Evolutionary conservation across 2,329 filamentous ascomycete genomes (phyloP), one percentile per base, ranked within the genome.

Genomic region (Fusarium xylarioides): DNA sequence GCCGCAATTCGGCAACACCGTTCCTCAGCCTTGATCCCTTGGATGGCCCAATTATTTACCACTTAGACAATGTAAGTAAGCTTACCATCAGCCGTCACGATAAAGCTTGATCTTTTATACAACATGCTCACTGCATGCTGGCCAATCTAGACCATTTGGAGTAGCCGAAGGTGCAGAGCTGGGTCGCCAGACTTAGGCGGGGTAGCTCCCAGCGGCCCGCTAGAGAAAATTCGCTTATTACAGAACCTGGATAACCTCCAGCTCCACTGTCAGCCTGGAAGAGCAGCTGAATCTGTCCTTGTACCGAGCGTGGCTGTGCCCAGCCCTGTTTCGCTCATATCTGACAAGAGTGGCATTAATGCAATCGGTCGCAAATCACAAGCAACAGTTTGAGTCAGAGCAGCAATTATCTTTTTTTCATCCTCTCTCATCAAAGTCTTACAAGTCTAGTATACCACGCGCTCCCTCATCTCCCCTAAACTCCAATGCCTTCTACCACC

Each of bases 401-500:
- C 30, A 52, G 43, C n/a, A 57, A 30, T 47, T 57, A 5, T 32
- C 18, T 40, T 34, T 23, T 50, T 23, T 53, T 59, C 38, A 64
- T 63, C 59, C 23, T 32, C 43, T 70, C 66, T 63, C 56, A 40
- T 71, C 52, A 42, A 63, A 64, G 53, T 68, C 28, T 68, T 71
- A 65, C 68, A 71, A 57, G 44, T 71, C 63, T 71, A 71, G 50
- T 68, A 54, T 53, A 64, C 40, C 35, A 40, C n/a, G 16, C 26
- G 19, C 26, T 46, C 42, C 53, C 34, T 52, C 28, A n/a, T 14
- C 68, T 23, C 68, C 52, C 56, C 42, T 28, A 64, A 71, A 71
- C 68, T 68, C 69, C 69, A 49, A 68, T 68, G 58, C 42, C 44
- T 46, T 70, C 62, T 70, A 66, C 66, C 30, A 11, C 47, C 40